A percentile compares a stretch with the other conserved stretches of the same genome.
Conservation (phyloP, 164 flowering plant genomes). For the Liriodendron chinense region DNA sequence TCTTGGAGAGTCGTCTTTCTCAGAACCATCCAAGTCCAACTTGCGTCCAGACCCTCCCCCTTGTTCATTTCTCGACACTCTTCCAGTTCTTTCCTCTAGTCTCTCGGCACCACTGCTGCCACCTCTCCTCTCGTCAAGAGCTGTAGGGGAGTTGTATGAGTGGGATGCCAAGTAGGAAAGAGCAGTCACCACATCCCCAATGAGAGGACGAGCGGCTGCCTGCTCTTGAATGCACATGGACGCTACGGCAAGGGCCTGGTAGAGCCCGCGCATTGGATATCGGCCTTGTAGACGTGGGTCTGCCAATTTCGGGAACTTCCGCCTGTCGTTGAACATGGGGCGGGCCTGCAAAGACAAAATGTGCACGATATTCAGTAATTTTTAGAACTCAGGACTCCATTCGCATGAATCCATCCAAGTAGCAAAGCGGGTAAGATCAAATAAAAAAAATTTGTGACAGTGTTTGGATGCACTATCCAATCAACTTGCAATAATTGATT, state of each 20-base stretch:
- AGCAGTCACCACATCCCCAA: slow-evolving; percentile 59
- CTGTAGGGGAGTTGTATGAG: slow-evolving; percentile 26
- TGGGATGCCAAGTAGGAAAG: slow-evolving; percentile 45
- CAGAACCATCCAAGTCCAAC: slow-evolving; percentile 69
- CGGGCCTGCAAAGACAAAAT: slow-evolving; percentile 37
- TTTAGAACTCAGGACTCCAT: neutral
- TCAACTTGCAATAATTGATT: neutral
- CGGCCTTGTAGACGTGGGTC: slow-evolving; percentile 45
- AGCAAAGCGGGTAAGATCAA: neutral
- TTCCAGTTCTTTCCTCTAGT: slow-evolving; percentile 27
- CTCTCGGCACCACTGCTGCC: slow-evolving; percentile 17
- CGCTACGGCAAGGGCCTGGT: slow-evolving; percentile 57
- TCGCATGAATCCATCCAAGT: neutral
- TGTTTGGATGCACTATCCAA: neutral
- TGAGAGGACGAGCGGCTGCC: slow-evolving; percentile 49
- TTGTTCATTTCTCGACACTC: slow-evolving; percentile 44
- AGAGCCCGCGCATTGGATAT: slow-evolving; percentile 49
- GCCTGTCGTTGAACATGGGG: slow-evolving; percentile 44
- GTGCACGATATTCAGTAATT: neutral
- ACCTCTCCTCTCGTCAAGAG: slow-evolving; percentile 26
- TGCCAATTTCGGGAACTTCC: slow-evolving; percentile 39
- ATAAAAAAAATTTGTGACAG: no score
- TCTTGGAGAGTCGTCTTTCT: slow-evolving; percentile 71
- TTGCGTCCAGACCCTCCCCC: slow-evolving; percentile 61
- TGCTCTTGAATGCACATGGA: slow-evolving; percentile 56